phyloP scores from a whole-genome alignment of 305 asterid species.

The Nicotiana rustica region DNA sequence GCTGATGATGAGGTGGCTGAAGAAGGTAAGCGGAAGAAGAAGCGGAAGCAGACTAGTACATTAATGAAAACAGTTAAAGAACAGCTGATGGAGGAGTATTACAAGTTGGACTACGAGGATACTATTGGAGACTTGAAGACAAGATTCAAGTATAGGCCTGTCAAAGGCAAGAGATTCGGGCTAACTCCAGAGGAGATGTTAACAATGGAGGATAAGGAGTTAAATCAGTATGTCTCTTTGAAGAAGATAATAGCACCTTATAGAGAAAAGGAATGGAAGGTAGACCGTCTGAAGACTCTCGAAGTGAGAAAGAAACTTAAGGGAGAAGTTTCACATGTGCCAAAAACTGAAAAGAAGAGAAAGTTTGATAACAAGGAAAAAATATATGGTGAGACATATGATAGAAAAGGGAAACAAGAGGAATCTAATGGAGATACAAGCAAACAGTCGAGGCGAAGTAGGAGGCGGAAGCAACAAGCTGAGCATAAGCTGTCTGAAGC shows the following conservation, averaged over 20 bases:
- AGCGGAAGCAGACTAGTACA: conserved; percentile 59
- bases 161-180: conserved; percentile 71
- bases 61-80: conserved; percentile 67
- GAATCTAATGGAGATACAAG: conserved; percentile 47
- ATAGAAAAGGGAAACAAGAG: conserved; percentile 41
- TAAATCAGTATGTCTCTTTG: conserved; percentile 80
- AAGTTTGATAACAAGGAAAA: conserved; percentile 38
- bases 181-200: conserved; percentile 62
- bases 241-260: conserved; percentile 88
- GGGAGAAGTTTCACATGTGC: conserved; percentile 39
- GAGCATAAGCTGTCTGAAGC: conserved; percentile 51
- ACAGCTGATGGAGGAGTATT: conserved; percentile 82
- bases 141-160: conserved; percentile 80
- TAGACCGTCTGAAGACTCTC: conserved; percentile 60
- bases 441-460: conserved; percentile 49
- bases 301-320: conserved; percentile 52
- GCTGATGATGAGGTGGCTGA: conserved; percentile 43
- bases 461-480: conserved; percentile 53
- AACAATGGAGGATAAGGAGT: conserved; percentile 69
- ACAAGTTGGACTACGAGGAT: conserved; percentile 91
- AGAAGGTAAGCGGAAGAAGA: conserved; percentile 70
- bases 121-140: conserved; percentile 85
- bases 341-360: conserved; percentile 43
- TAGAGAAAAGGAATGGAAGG: conserved; percentile 84
- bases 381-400: conserved; percentile 39